phyloP scores from a whole-genome alignment of 1,284 basidiomycete genomes.

The Ustilago bromivora region DNA sequence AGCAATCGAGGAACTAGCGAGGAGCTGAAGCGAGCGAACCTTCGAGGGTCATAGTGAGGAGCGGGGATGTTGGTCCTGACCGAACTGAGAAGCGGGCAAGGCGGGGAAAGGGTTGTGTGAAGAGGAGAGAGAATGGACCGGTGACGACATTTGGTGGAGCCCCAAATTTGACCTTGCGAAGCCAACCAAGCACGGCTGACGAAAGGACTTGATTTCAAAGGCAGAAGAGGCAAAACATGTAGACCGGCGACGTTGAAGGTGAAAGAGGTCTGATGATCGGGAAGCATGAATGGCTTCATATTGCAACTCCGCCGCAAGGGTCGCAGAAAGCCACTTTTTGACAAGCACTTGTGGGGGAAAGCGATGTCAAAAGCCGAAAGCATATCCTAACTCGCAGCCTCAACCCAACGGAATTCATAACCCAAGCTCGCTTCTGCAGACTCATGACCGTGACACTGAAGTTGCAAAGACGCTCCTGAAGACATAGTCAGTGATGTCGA shows the following conservation, averaged over 20 bases:
- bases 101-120: background rate
- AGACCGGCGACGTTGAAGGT: background rate
- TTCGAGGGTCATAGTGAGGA: background rate
- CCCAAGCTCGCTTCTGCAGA: background rate
- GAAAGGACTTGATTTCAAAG: background rate
- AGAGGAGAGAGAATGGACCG: background rate
- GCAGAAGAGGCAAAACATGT: background rate
- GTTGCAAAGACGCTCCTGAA: background rate
- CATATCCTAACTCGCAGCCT: background rate
- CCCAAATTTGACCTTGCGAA: background rate
- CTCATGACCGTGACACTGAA: background rate
- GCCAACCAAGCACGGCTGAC: background rate
- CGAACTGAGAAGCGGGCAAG: background rate
- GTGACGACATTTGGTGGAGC: background rate
- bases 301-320: background rate
- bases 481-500: background rate
- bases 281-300: background rate
- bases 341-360: background rate
- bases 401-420: background rate
- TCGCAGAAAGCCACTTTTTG: background rate
- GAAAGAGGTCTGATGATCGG: background rate
- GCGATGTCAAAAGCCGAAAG: background rate
- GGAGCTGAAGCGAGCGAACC: background rate
- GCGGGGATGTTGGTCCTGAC: slow-evolving; percentile 1
- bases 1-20: background rate